Evolutionary conservation across 768 basidiomycete genomes (phyloP), one percentile per base, ranked within the genome.

Genomic region (Amanita exitialis): DNA sequence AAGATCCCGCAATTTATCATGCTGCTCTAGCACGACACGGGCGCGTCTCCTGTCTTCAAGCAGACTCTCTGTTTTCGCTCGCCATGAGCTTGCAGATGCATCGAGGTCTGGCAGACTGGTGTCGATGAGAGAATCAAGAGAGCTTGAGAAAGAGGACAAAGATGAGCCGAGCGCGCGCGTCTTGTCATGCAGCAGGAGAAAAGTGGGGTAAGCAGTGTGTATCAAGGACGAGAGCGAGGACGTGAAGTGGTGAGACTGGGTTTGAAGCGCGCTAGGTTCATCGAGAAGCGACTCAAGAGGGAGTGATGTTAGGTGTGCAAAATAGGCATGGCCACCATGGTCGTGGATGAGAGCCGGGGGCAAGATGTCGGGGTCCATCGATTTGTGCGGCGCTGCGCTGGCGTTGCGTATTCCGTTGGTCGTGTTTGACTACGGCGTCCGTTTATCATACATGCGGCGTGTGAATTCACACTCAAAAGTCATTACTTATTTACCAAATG

Each of bases 1-100:
- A 32, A 98, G 68, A 64, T 97, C 93, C 56, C 87, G 77, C 53
- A 98, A 77, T 65, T 93, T 93, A 64, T 95, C 91, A 61, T 92
- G 87, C 59, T 95, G 89, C 59, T 97, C 94, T 53, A 92, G 78
- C n/a, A 98, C 90, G 45, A 88, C 72, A 28, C 81, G 74, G 0
- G 90, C 90, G 56, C 84, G 83, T 53, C 77, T 73, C 34, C 94
- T 76, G 47, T 88, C 83, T 44, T 74, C 70, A 47, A 91, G 78
- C n/a, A 93, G 78, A 18, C 73, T 64, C 43, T 86, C 83, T n/a
- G 83, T 87, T 53, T 79, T 76, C 21, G 77, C 74, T 45, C 82
- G 75, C 75, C 94, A 96, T 21, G 74, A 70, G 7, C 75, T 74
- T 38, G 90, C 82, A 52, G 79, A 76, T 35, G 78, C 71, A 59